Percentiles rank a stretch among this genome's conserved stretches.
Evolutionary conservation across 495 filamentous ascomycete species (phyloP).

Genomic region (Daldinia childiae): DNA sequence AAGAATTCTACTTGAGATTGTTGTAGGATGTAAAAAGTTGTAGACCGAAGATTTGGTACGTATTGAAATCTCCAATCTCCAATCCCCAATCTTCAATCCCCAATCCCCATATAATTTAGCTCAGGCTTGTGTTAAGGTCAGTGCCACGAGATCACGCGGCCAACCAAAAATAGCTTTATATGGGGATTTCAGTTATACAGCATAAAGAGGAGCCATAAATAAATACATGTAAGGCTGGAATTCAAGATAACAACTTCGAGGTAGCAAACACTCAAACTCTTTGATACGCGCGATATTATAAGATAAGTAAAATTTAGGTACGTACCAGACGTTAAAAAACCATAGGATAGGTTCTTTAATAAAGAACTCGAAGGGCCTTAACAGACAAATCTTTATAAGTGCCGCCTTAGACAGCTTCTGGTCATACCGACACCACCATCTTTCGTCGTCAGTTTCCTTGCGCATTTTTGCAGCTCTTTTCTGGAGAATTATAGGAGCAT

Average conservation of each 20-base stretch:
- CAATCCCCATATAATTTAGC: not conserved
- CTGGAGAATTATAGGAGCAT: slow-evolving; percentile 76
- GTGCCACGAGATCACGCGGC: not conserved
- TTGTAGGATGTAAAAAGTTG: too few relatives aligned
- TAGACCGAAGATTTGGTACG: not conserved
- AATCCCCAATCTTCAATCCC: too few relatives aligned
- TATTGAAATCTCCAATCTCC: not conserved
- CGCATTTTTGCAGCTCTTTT: slow-evolving; percentile 72
- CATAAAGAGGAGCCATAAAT: not conserved
- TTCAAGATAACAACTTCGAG: not conserved
- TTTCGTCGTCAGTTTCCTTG: slow-evolving; percentile 76
- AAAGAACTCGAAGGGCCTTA: slow-evolving; percentile 78
- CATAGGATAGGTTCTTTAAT: slow-evolving; percentile 86
- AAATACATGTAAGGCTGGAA: too few relatives aligned
- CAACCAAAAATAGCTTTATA: not conserved
- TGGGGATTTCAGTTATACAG: not conserved
- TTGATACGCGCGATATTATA: not conserved
- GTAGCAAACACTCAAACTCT: too few relatives aligned
- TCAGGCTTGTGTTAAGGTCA: not conserved
- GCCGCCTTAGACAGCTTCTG: slow-evolving; percentile 59
- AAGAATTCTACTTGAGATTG: too few relatives aligned
- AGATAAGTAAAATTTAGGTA: not conserved
- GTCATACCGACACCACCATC: slow-evolving; percentile 83
- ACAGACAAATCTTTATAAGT: slow-evolving; percentile 73
- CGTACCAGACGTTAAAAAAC: slow-evolving; percentile 78